These are phyloP conservation scores for Dryadomyces quercus-mongolicae DNA, from an alignment of 2,329 filamentous ascomycete genomes.

Conservation along the genomic window DNA sequence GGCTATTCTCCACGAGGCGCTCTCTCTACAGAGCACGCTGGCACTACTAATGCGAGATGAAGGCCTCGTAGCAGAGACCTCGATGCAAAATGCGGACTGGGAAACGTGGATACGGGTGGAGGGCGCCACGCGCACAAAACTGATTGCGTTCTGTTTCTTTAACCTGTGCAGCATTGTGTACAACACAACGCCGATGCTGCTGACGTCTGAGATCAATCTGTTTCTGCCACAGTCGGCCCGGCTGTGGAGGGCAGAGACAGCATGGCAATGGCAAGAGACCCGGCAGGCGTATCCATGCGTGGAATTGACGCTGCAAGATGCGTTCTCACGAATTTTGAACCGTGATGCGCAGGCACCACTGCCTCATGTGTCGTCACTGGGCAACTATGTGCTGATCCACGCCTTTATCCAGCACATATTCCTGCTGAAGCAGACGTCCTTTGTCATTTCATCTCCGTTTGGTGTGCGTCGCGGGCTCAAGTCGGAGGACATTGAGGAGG, in stretches of 20 bases:
- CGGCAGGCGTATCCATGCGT: slow-evolving; percentile 36
- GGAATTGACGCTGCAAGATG: slow-evolving; percentile 44
- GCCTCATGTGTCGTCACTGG: slow-evolving; percentile 43
- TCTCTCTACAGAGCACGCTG: slow-evolving; percentile 46
- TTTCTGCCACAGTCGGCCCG: slow-evolving; percentile 41
- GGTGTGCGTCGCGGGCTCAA: slow-evolving; percentile 38
- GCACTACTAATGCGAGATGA: slow-evolving; percentile 47
- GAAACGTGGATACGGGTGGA: slow-evolving; percentile 48
- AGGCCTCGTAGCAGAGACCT: slow-evolving; percentile 36
- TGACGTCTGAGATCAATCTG: slow-evolving; percentile 48
- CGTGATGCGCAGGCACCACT: slow-evolving; percentile 35
- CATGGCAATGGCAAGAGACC: slow-evolving; percentile 49
- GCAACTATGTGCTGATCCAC: slow-evolving; percentile 61
- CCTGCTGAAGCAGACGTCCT: slow-evolving; percentile 50
- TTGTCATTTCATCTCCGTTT: slow-evolving; percentile 35
- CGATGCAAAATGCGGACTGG: slow-evolving; percentile 38
- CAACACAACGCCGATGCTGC: slow-evolving; percentile 43
- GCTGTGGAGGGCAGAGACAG: slow-evolving; percentile 43
- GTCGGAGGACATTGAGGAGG: slow-evolving; percentile 43
- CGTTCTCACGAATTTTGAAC: slow-evolving; percentile 41
- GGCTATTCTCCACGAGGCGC: slow-evolving; percentile 44
- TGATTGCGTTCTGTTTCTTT: slow-evolving; percentile 50
- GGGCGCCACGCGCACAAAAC: slow-evolving; percentile 43
- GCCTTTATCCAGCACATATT: slow-evolving; percentile 63
- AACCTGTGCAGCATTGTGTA: slow-evolving; percentile 51